Conservation (phyloP, 2,329 filamentous ascomycete genomes). For the Pseudogymnoascus sp. region DNA sequence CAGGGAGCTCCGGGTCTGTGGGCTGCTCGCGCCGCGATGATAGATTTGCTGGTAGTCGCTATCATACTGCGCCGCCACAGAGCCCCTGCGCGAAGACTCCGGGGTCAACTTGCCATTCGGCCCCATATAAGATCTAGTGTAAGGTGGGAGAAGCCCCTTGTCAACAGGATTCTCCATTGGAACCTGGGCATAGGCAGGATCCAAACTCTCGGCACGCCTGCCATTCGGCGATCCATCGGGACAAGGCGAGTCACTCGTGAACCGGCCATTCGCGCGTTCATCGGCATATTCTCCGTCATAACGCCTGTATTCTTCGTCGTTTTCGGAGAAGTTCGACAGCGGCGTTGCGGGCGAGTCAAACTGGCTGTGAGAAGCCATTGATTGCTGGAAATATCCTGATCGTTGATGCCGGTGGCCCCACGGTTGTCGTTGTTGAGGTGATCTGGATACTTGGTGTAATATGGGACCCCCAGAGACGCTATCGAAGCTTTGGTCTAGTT, state of each 20-base stretch:
- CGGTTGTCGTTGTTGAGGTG: background rate
- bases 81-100: background rate
- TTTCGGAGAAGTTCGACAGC: slow-evolving; percentile 18
- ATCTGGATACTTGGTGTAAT: background rate
- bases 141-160: background rate
- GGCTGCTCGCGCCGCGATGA: background rate
- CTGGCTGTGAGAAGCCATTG: slow-evolving; percentile 15
- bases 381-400: slow-evolving; percentile 1
- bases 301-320: background rate
- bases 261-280: background rate
- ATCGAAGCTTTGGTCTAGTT: background rate
- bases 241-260: background rate
- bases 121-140: background rate
- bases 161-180: background rate
- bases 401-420: slow-evolving; percentile 2
- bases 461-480: background rate
- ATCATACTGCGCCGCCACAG: background rate
- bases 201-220: background rate
- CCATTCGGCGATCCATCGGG: background rate
- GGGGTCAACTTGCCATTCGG: background rate
- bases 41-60: slow-evolving; percentile 7
- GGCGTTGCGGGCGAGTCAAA: slow-evolving; percentile 20
- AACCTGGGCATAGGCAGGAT: background rate
- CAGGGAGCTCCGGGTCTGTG: background rate
- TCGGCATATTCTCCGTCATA: background rate